phyloP scores from a whole-genome alignment of 345 rosid species.

The Rhizophora mangle region DNA sequence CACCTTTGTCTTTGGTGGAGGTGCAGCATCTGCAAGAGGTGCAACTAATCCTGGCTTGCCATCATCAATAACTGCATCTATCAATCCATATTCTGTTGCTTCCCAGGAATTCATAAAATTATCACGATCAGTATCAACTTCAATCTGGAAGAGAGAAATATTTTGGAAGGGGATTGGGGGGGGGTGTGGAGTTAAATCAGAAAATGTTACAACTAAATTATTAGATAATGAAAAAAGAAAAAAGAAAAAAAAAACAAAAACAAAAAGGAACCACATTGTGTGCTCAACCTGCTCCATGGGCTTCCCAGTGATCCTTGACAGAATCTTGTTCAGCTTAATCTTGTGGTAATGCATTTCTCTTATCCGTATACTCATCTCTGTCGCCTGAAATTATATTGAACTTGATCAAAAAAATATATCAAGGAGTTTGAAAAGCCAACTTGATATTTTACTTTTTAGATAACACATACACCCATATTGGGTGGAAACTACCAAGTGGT shows the following conservation, averaged over 20 bases:
- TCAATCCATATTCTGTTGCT: slow-evolving; percentile 85
- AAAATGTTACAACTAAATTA: slow-evolving; percentile 1
- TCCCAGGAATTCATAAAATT: slow-evolving; percentile 93
- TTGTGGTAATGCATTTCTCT: slow-evolving; percentile 81
- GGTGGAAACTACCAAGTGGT: neutral
- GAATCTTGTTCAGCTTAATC: slow-evolving; percentile 69
- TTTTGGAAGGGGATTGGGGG: too few relatives aligned
- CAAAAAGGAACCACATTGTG: neutral
- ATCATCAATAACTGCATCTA: slow-evolving; percentile 81
- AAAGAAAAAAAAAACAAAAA: neutral
- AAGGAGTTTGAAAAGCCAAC: neutral
- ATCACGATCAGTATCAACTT: slow-evolving; percentile 73
- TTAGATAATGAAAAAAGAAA: neutral
- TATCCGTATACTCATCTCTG: slow-evolving; percentile 62
- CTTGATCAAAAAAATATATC: neutral
- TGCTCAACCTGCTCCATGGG: slow-evolving; percentile 58
- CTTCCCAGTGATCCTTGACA: slow-evolving; percentile 77
- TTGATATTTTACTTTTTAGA: neutral
- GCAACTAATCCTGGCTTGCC: slow-evolving; percentile 95
- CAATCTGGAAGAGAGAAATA: slow-evolving; percentile 45
- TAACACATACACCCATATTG: neutral
- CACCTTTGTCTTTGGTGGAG: slow-evolving; percentile 66
- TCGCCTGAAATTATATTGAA: slow-evolving; percentile 51
- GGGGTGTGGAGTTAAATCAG: neutral
- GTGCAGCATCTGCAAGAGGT: slow-evolving; percentile 54